phyloP scores from a whole-genome alignment of 129 eudicot genomes.

The Sambucus nigra region DNA sequence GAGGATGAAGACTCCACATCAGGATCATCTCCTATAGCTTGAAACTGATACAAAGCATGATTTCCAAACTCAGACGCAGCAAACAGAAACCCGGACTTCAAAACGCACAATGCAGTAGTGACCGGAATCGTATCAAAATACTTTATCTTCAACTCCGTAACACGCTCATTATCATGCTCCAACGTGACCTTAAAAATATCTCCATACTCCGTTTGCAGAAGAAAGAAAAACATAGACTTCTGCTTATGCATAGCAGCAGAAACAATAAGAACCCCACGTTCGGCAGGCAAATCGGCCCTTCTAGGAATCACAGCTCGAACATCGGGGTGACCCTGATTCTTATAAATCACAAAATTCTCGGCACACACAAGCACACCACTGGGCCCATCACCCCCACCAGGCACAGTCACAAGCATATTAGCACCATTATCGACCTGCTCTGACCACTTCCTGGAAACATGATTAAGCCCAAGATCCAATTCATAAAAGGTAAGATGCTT shows the following conservation, averaged over 20 bases:
- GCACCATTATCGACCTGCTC: conserved; percentile 96
- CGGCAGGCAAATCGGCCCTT: conserved; percentile 84
- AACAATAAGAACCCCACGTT: conserved; percentile 90
- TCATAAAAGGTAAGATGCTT: conserved; percentile 88
- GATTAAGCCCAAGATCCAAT: conserved; percentile 89
- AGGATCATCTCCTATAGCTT: conserved; percentile 91
- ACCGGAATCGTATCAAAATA: conserved; percentile 96
- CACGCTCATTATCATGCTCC: conserved; percentile 79
- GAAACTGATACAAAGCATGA: conserved; percentile 92
- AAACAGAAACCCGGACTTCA: conserved; percentile 85
- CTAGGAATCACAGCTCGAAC: conserved; percentile 91
- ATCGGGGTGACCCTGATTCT: conserved; percentile 89
- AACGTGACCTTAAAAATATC: conserved; percentile 87
- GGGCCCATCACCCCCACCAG: conserved; percentile 99
- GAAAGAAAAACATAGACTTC: conserved; percentile 84
- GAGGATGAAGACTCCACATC: conserved; percentile 95
- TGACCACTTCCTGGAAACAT: conserved; percentile 96
- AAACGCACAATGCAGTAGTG: conserved; percentile 76
- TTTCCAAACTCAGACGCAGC: conserved; percentile 99
- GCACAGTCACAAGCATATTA: conserved; percentile 93
- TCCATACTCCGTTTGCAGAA: conserved; percentile 91
- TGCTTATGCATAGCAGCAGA: conserved; percentile 96
- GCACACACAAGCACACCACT: conserved; percentile 99
- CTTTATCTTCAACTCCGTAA: conserved; percentile 80
- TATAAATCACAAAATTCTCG: conserved; percentile 86